Conservation (phyloP, 108 stramenopile species). For the Aurantiochytrium sp. region DNA sequence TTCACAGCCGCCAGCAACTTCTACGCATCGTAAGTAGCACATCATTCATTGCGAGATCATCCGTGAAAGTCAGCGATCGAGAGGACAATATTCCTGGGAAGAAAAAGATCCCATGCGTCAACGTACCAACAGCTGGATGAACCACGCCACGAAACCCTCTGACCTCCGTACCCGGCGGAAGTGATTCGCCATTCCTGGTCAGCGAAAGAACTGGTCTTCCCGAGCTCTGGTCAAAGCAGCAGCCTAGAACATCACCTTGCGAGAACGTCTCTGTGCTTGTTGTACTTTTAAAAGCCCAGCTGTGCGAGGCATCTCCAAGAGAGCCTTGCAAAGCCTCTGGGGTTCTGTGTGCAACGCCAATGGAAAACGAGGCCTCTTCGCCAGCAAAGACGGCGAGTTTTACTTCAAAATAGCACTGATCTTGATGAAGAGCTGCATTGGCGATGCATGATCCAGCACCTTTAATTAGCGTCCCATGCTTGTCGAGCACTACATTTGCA, state of each 20-base stretch:
- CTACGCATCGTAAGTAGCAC: neutral
- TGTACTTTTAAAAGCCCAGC: neutral
- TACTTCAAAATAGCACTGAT: slow-evolving; percentile 5
- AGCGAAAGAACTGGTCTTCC: neutral
- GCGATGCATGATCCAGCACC: neutral
- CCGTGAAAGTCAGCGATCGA: neutral
- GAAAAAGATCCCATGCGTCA: too few relatives aligned
- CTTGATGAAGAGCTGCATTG: neutral
- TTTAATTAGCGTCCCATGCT: neutral
- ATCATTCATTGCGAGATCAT: neutral
- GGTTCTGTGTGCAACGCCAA: neutral
- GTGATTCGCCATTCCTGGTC: neutral
- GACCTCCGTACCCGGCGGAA: neutral
- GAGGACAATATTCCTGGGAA: too few relatives aligned
- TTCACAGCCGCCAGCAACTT: neutral
- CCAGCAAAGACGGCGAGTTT: neutral
- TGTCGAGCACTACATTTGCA: neutral
- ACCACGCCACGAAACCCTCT: neutral
- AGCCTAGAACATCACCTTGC: neutral
- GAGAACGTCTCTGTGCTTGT: neutral
- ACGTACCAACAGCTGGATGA: neutral
- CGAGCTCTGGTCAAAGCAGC: neutral
- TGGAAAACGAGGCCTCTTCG: neutral
- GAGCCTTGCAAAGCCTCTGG: neutral
- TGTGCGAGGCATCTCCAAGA: neutral